phyloP scores from a whole-genome alignment of 495 filamentous ascomycete genomes.

The Aspergillus wentii region DNA sequence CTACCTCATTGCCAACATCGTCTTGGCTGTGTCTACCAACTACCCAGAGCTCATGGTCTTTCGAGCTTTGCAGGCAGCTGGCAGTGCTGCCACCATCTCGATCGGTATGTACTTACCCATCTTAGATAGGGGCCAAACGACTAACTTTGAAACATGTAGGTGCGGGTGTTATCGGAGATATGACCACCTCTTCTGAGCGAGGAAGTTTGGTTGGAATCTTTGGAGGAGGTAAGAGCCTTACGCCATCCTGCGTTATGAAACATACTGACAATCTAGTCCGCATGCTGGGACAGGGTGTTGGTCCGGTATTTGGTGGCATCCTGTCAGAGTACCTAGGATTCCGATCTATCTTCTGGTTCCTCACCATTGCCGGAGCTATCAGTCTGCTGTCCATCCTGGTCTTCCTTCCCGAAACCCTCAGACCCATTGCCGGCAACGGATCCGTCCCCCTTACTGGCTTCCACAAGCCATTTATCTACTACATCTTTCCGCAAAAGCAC shows the following conservation, averaged over 20 bases:
- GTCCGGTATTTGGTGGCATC: conserved; percentile 62
- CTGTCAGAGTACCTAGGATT: conserved; percentile 62
- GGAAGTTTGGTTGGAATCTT: conserved; percentile 36
- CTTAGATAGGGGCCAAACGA: not conserved
- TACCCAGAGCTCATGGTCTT: conserved; percentile 59
- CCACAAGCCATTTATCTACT: conserved; percentile 35
- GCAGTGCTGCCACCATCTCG: conserved; percentile 49
- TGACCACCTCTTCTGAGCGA: conserved; percentile 31
- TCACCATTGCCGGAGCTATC: conserved; percentile 51
- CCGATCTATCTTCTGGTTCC: conserved; percentile 69
- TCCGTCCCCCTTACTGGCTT: conserved; percentile 30
- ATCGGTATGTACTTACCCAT: conserved; percentile 30
- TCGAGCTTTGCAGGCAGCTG: conserved; percentile 59
- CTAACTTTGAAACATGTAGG: conserved; percentile 11
- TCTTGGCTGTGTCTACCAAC: conserved; percentile 56
- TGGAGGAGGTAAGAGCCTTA: conserved; percentile 25
- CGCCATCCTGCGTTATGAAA: not conserved
- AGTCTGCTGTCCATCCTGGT: conserved; percentile 47
- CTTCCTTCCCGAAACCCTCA: conserved; percentile 64
- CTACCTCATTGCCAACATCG: conserved; percentile 52
- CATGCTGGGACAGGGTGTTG: conserved; percentile 50
- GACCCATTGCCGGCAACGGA: conserved; percentile 70
- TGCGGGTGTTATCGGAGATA: conserved; percentile 37
- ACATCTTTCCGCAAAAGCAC: conserved; percentile 24
- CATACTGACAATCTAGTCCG: conserved; percentile 17